Evolutionary conservation across 441 rosid species (phyloP), one percentile per base, ranked within the genome.

Genomic region (Macaranga tanarius): DNA sequence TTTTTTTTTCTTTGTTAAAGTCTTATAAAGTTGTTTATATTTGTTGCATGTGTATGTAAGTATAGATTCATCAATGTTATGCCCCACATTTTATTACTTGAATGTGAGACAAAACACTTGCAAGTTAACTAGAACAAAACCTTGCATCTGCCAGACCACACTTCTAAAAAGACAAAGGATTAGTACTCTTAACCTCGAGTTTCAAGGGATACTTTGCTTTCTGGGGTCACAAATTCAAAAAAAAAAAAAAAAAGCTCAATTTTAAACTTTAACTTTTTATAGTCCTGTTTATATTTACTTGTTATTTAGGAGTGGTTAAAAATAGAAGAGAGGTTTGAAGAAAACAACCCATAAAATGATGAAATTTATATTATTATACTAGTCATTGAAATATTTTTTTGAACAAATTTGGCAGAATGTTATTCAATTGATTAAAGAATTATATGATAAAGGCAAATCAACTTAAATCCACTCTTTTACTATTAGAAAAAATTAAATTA

Each of bases 271-370:
- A 42, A 42, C 28, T 69, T 40, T 34, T 9, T 40, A 1, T 8
- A 19, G 13, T 20, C 38, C 13, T 23, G 8, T 10, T 6, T 44
- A 34, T 55, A 23, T 34, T 28, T 28, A 26, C 38, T n/a, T 34
- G 38, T 3, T 34, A 56, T 62, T 50, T 31, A 19, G 70, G 74
- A 77, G 79, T 58, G 15, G 80, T 77, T 80, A 67, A 54, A 40
- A 45, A 63, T 34, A 58, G 25, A 74, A 34, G 45, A 44, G 11
- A 19, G 3, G 45, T n/a, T 31, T 22, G 42, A 13, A 23, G 28
- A 51, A 50, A 62, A 13, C 19, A 31, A 12, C 5, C 52, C 8
- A 19, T 47, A 12, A 68, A 69, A 42, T n/a, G 55, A 56, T 55
- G 10, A 19, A 59, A 10, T 65, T 19, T 1, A 23, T 47, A 65